Evolutionary conservation across 2,329 filamentous ascomycete genomes (phyloP).

Genomic region (Ascosphaera apis): DNA sequence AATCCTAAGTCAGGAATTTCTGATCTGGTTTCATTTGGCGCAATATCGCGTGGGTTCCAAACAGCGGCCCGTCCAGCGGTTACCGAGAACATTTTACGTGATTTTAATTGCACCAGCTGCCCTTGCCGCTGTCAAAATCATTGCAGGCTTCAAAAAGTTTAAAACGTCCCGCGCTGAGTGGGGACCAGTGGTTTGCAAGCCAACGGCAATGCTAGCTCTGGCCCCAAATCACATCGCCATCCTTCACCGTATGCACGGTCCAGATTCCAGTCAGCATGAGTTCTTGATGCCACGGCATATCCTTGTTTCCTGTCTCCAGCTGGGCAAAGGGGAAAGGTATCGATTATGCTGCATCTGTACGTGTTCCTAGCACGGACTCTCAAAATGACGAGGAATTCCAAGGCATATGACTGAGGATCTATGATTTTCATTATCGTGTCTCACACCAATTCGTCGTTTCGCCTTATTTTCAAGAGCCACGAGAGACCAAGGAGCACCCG

Average conservation of each 20-base stretch:
- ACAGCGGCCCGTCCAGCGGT: background rate
- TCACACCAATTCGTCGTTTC: no score
- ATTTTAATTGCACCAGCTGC: no score
- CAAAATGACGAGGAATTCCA: no score
- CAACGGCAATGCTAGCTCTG: background rate
- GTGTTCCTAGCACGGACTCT: background rate
- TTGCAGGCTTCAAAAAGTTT: background rate
- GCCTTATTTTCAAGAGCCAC: background rate
- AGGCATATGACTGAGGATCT: no score
- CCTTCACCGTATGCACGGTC: background rate
- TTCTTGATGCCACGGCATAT: background rate
- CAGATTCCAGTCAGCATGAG: background rate
- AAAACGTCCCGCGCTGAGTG: background rate
- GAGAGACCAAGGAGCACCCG: no score
- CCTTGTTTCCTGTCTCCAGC: background rate
- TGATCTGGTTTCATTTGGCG: background rate
- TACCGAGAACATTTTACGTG: no score
- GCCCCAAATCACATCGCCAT: background rate
- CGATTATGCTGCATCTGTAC: background rate
- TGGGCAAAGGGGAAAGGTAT: background rate
- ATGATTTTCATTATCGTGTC: background rate
- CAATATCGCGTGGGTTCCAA: background rate
- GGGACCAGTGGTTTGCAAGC: background rate
- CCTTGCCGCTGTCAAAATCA: background rate
- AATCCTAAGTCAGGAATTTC: background rate